A percentile compares a stretch with the other conserved stretches of the same genome.
These are phyloP conservation scores for Leishmania guyanensis DNA, from an alignment of 208 protist species.

Conservation along the genomic window DNA sequence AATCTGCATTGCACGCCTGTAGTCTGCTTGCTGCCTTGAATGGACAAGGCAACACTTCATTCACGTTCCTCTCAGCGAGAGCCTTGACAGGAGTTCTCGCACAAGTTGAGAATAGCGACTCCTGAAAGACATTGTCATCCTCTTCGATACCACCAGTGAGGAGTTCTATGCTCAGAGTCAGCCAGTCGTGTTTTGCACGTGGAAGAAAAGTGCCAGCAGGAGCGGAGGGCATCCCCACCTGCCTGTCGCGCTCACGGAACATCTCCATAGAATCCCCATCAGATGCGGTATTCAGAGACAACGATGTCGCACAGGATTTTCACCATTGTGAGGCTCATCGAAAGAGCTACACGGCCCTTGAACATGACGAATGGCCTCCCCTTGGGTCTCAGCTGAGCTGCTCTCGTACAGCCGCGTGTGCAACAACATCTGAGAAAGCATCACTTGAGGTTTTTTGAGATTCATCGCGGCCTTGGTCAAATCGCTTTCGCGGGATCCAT, in stretches of 20 bases:
- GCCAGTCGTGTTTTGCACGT: not conserved
- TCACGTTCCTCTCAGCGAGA: not conserved
- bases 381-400: constrained; percentile 50
- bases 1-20: not conserved
- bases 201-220: not conserved
- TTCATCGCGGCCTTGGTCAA: not conserved
- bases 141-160: not conserved
- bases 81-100: not conserved
- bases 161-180: not conserved
- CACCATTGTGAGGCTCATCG: not conserved
- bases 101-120: not conserved
- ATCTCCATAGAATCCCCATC: not conserved
- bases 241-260: not conserved
- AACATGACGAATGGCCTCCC: constrained; percentile 72
- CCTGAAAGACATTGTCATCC: not conserved
- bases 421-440: constrained; percentile 10
- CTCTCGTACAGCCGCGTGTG: constrained; percentile 94
- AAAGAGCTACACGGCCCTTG: constrained; percentile 25
- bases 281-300: not conserved
- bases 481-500: not conserved
- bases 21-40: not conserved
- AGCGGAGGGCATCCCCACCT: not conserved
- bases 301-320: not conserved
- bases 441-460: not conserved
- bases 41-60: not conserved